Conservation (phyloP, 2,329 filamentous ascomycete species). For the Botryosphaeria dothidea region DNA sequence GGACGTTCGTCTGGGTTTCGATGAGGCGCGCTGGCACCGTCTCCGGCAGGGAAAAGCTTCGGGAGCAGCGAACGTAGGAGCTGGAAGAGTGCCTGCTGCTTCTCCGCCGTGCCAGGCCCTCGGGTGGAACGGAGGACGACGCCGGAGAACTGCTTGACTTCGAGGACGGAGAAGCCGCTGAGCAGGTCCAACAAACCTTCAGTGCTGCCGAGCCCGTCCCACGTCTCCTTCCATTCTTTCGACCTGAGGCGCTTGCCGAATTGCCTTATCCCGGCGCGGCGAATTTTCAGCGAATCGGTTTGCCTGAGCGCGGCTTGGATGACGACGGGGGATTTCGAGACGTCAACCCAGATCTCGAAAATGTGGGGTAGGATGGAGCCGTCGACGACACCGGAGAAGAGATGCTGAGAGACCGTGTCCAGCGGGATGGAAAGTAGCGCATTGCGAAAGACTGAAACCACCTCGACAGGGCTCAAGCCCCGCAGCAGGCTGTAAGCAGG, state of each 20-base stretch:
- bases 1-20: neutral
- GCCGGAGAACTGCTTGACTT: neutral
- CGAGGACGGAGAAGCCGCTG: neutral
- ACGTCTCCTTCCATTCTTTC: slow-evolving; percentile 27
- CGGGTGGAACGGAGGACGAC: neutral
- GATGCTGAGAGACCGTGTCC: neutral
- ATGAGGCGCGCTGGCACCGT: neutral
- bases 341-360: slow-evolving; percentile 30
- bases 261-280: slow-evolving; percentile 25
- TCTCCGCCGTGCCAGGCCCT: neutral
- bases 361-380: slow-evolving; percentile 26
- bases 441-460: neutral
- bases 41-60: neutral
- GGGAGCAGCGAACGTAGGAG: neutral
- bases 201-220: slow-evolving; percentile 30
- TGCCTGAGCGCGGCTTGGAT: slow-evolving; percentile 28
- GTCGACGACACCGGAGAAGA: slow-evolving; percentile 19
- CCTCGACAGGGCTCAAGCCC: neutral
- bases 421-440: neutral
- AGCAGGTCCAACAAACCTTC: slow-evolving; percentile 28
- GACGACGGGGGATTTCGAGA: slow-evolving; percentile 25
- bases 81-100: neutral
- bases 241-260: slow-evolving; percentile 24
- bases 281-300: slow-evolving; percentile 26
- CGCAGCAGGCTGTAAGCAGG: neutral